Evolutionary conservation across 2,329 filamentous ascomycete species (phyloP).

Genomic region (Aspergillus fischeri): DNA sequence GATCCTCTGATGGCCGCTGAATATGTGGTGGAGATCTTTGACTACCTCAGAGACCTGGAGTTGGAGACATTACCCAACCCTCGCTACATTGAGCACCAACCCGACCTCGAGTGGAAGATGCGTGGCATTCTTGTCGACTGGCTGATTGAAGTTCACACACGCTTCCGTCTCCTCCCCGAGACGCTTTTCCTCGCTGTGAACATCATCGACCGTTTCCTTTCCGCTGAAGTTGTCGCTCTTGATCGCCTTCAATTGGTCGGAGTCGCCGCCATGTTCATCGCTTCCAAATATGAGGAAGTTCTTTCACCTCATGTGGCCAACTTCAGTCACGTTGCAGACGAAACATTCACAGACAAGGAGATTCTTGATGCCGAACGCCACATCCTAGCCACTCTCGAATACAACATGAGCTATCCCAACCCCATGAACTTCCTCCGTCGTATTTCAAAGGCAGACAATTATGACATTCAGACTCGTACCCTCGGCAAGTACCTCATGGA

Average conservation of each 20-base stretch:
- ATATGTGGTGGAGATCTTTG: constrained; percentile 95
- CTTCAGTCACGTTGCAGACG: constrained; percentile 94
- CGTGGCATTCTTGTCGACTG: constrained; percentile 95
- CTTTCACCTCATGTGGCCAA: constrained; percentile 94
- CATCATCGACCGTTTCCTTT: constrained; percentile 97
- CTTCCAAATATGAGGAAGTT: constrained; percentile 97
- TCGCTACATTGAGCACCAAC: constrained; percentile 91
- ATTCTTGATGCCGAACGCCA: constrained; percentile 97
- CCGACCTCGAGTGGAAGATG: constrained; percentile 97
- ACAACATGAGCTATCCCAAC: constrained; percentile 97
- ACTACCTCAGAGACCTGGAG: constrained; percentile 88
- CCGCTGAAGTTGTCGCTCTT: constrained; percentile 89
- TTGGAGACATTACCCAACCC: constrained; percentile 77
- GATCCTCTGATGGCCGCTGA: constrained; percentile 98
- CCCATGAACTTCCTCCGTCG: constrained; percentile 99
- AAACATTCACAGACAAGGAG: constrained; percentile 91
- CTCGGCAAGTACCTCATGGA: constrained; percentile 97
- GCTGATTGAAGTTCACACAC: constrained; percentile 96
- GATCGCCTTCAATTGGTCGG: constrained; percentile 95
- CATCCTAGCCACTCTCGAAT: constrained; percentile 84
- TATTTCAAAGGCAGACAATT: constrained; percentile 98
- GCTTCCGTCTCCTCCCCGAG: constrained; percentile 92
- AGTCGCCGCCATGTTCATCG: constrained; percentile 98
- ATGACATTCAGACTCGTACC: constrained; percentile 96
- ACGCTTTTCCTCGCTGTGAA: constrained; percentile 96